Base-by-base conservation (phyloP, 768 basidiomycete genomes). In the Tricholoma bakamatsutake region DNA sequence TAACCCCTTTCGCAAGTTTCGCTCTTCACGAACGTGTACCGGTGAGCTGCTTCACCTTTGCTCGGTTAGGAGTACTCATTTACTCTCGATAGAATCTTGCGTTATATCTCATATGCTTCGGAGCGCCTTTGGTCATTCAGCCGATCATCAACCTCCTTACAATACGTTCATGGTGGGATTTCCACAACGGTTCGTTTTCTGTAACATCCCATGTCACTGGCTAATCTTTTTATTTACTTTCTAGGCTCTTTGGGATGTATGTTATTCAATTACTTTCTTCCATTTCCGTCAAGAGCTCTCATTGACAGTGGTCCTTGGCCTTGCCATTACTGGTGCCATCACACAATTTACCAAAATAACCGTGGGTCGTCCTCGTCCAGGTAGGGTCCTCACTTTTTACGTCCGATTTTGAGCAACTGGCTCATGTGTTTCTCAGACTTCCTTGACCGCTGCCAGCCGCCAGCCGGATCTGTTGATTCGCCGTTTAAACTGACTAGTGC, bases 301-400 rank as follows among this genome's bases (percentile, higher is more conserved):
- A 7, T 35, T 27, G 10, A 40, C 63, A 85, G 87, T 93, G 55
- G 75, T 90, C 51, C 81, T 94, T 45, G 78, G 83, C n/a, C 76
- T 90, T 50, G 75, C 84, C 9, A 73, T 94, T 35, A 85, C 94
- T 5, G 94, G 91, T 11, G 69, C 85, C 18, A 72, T 95, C 52
- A 97, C 96, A 1, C 89, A 96, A 65, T 76, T 93, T 56, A 77
- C 81, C 52, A 98, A 98, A 70, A 73, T 92, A 40, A 87, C 87
- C 1, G 94, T 95, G 43, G 94, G 94, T 21, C 83, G 94, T 12
- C 93, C 94, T 9, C 82, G 94, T 13, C 94, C 93, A 58, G 92
- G 90, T 85, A 58, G 59, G 62, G 6, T 49, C 18, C 28, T 54
- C 40, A 21, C 37, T 53, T n/a, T 30, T 48, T 21, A 27, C 40